A percentile compares a stretch with the other conserved stretches of the same genome.
phyloP scores from a whole-genome alignment of 208 protist species.

The Naegleria lovaniensis region DNA sequence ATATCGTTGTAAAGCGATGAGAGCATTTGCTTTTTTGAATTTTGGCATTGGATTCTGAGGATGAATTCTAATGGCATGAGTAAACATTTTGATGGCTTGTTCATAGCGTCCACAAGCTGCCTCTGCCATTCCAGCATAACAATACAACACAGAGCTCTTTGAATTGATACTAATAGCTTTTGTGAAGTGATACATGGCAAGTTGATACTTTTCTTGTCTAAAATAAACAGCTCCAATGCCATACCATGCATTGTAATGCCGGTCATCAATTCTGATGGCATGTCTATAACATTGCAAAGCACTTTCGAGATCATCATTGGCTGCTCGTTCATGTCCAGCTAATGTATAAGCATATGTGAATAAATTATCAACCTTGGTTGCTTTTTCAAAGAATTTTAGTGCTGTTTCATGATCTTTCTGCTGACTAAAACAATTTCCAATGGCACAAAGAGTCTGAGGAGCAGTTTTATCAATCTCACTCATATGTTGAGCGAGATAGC shows the following conservation, averaged over 20 bases:
- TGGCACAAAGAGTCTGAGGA: slow-evolving; percentile 74
- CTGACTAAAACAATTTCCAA: slow-evolving; percentile 86
- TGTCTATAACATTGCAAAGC: slow-evolving; percentile 71
- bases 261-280: slow-evolving; percentile 73
- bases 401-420: slow-evolving; percentile 84
- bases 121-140: slow-evolving; percentile 57
- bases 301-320: slow-evolving; percentile 81
- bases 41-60: slow-evolving; percentile 69
- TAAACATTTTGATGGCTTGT: slow-evolving; percentile 65
- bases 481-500: slow-evolving; percentile 73
- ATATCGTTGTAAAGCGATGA: slow-evolving; percentile 62
- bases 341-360: slow-evolving; percentile 87
- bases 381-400: slow-evolving; percentile 82
- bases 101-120: slow-evolving; percentile 48
- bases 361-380: slow-evolving; percentile 67
- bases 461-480: slow-evolving; percentile 69
- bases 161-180: slow-evolving; percentile 75
- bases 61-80: slow-evolving; percentile 60
- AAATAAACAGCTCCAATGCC: slow-evolving; percentile 84
- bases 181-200: slow-evolving; percentile 76
- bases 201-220: slow-evolving; percentile 74
- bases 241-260: slow-evolving; percentile 93
- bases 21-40: slow-evolving; percentile 75
- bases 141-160: slow-evolving; percentile 63
- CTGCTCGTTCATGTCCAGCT: slow-evolving; percentile 84